phyloP scores from a whole-genome alignment of 768 basidiomycete species.

The Termitomyces sp. region DNA sequence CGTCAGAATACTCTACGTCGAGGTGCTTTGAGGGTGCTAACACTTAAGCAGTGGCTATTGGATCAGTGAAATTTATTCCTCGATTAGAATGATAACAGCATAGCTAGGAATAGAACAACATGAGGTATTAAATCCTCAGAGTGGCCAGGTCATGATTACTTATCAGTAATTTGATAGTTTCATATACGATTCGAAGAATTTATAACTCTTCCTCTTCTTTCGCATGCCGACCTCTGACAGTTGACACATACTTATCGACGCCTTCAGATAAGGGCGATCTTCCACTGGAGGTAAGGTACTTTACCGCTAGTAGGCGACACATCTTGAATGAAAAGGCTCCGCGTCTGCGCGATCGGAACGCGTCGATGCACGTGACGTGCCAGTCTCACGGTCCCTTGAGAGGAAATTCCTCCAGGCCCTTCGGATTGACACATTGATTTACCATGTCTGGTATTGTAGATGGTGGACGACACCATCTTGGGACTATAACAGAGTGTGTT shows the following conservation, averaged over 20 bases:
- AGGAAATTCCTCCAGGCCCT: not conserved
- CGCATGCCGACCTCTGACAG: not conserved
- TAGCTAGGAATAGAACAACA: not conserved
- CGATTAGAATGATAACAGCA: not conserved
- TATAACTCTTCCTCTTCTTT: not conserved
- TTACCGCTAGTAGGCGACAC: too few relatives aligned
- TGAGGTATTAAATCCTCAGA: not conserved
- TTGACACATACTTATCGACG: not conserved
- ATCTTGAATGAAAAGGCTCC: not conserved
- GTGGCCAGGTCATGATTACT: not conserved
- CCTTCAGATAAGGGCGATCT: not conserved
- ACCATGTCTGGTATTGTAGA: slow-evolving; percentile 8
- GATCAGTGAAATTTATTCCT: not conserved
- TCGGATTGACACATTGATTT: not conserved
- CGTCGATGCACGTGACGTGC: slow-evolving; percentile 2
- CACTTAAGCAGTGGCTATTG: not conserved
- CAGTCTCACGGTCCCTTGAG: slow-evolving; percentile 1
- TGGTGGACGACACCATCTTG: slow-evolving; percentile 12
- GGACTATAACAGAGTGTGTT: slow-evolving; percentile 24
- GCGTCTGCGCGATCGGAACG: not conserved
- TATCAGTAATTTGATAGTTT: not conserved
- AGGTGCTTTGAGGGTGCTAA: not conserved
- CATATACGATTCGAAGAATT: not conserved
- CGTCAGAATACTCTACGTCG: not conserved
- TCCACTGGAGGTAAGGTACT: not conserved